Evolutionary conservation across 257 asterid genomes (phyloP).

Genomic region (Misopates orontium): DNA sequence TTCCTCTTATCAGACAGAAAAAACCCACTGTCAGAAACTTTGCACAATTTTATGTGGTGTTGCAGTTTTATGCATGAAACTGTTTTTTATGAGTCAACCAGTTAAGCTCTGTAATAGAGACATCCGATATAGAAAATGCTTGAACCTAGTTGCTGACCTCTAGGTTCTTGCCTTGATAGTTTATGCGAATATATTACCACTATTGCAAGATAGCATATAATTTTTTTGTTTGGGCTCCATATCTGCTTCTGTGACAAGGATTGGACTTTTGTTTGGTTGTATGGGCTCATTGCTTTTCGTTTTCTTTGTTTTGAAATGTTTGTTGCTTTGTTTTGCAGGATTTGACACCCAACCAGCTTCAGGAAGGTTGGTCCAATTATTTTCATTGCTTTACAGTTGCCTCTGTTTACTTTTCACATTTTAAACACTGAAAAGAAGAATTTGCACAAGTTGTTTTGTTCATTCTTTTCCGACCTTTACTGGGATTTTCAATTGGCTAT

Average conservation of each 20-base stretch:
- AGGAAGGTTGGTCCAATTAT: slow-evolving; percentile 64
- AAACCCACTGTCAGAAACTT: background rate
- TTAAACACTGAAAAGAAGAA: background rate
- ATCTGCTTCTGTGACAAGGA: background rate
- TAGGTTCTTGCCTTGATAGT: slow-evolving; percentile 2
- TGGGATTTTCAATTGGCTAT: slow-evolving; percentile 11
- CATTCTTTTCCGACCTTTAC: slow-evolving; percentile 13
- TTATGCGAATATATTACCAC: background rate
- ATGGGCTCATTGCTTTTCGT: slow-evolving; percentile 15
- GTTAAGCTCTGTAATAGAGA: background rate
- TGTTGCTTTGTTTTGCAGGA: slow-evolving; percentile 58
- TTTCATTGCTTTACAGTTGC: slow-evolving; percentile 19
- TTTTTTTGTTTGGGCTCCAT: background rate
- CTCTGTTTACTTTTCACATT: slow-evolving; percentile 9
- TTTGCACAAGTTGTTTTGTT: too few species aligned
- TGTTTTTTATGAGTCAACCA: background rate
- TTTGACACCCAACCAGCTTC: slow-evolving; percentile 92
- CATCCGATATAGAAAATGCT: background rate
- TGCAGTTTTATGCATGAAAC: background rate
- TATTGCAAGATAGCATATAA: background rate
- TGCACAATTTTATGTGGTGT: background rate
- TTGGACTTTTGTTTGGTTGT: background rate
- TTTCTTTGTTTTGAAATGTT: slow-evolving; percentile 17
- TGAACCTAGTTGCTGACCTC: slow-evolving; percentile 12
- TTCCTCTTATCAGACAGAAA: background rate